phyloP scores from a whole-genome alignment of 2,329 filamentous ascomycete genomes.

The Scedosporium dehoogii region DNA sequence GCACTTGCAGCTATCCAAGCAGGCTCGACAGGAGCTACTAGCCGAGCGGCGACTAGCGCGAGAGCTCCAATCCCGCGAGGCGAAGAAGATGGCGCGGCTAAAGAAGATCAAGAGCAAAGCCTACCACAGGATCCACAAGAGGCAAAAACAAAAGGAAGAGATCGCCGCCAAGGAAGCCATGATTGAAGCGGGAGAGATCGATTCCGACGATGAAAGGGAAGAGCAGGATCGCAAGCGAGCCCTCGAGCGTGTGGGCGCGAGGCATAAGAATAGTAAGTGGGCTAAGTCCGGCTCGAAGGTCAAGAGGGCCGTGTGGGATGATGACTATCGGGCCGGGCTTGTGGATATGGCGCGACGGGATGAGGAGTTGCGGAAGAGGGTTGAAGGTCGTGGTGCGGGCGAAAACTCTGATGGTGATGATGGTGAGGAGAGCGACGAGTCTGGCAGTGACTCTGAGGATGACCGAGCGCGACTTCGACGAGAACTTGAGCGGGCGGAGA shows the following conservation, averaged over 20 bases:
- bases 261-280: constrained; percentile 86
- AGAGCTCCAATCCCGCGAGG: constrained; percentile 80
- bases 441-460: constrained; percentile 31
- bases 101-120: constrained; percentile 99
- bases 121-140: constrained; percentile 85
- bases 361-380: constrained; percentile 69
- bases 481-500: constrained; percentile 31
- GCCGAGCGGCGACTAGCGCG: constrained; percentile 69
- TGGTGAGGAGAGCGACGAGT: constrained; percentile 46
- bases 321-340: constrained; percentile 68
- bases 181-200: constrained; percentile 47
- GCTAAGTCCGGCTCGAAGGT: constrained; percentile 73
- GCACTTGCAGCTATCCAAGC: constrained; percentile 61
- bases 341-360: constrained; percentile 74
- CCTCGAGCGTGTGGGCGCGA: constrained; percentile 73
- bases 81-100: constrained; percentile 80
- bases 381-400: constrained; percentile 51
- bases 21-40: constrained; percentile 61
- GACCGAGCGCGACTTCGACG: constrained; percentile 35
- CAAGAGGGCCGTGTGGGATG: constrained; percentile 78
- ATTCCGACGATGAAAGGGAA: constrained; percentile 57
- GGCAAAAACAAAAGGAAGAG: constrained; percentile 49
- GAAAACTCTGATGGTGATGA: constrained; percentile 38
- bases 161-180: constrained; percentile 40
- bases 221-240: constrained; percentile 64